phyloP scores from a whole-genome alignment of 768 basidiomycete species.

The Tulasnella sp. region DNA sequence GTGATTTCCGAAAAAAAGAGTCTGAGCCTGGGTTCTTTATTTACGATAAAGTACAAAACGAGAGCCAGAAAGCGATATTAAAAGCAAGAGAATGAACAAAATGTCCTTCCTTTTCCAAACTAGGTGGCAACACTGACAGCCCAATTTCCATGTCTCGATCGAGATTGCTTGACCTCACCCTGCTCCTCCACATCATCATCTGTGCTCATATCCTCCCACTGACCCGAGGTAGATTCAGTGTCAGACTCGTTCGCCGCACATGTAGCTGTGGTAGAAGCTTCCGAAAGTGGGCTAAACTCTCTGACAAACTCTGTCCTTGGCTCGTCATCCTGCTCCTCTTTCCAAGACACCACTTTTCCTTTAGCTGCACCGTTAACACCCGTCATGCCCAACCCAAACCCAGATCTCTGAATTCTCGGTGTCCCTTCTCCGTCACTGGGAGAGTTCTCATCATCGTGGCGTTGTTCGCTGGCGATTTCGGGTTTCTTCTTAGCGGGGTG shows the following conservation, averaged over 20 bases:
- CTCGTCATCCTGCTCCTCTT: neutral
- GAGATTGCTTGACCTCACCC: no score
- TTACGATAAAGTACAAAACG: neutral
- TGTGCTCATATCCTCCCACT: conserved; percentile 11
- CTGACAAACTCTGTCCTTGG: neutral
- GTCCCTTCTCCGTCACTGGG: neutral
- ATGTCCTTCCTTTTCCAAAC: neutral
- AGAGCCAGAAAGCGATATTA: no score
- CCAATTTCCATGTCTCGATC: neutral
- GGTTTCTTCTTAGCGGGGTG: no score
- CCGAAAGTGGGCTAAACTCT: conserved; percentile 12
- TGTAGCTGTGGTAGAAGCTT: no score
- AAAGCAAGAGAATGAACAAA: neutral
- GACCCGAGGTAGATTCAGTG: neutral
- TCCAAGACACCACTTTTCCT: neutral
- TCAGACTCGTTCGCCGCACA: neutral
- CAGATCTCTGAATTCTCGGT: neutral
- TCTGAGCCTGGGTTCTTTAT: neutral
- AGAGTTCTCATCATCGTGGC: no score
- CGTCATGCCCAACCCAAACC: neutral
- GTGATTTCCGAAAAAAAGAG: neutral
- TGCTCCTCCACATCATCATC: conserved; percentile 2
- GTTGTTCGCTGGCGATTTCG: no score
- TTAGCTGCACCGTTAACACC: neutral
- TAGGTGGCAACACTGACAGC: neutral